Conservation (phyloP, 2,329 filamentous ascomycete species). For the Exophiala lecanii-corni region DNA sequence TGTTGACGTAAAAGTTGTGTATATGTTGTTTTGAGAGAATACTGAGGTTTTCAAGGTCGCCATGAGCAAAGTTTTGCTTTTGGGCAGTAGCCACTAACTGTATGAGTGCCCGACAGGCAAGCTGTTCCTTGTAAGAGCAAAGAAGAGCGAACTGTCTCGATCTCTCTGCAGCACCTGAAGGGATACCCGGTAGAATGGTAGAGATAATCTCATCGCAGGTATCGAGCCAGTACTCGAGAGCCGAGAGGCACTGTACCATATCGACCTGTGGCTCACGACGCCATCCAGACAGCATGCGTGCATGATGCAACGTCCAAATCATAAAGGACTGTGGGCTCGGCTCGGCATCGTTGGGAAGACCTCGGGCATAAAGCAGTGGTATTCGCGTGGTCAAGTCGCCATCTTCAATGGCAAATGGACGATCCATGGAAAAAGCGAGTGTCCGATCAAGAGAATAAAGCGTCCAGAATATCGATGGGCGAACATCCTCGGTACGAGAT, state of each 20-base stretch:
- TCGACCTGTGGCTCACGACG: not conserved
- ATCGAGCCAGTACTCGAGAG: slow-evolving; percentile 3
- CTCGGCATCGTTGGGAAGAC: not conserved
- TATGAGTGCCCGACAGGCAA: not conserved
- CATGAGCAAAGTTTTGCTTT: no score
- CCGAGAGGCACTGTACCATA: not conserved
- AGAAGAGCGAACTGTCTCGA: not conserved
- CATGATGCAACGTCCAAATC: slow-evolving; percentile 5
- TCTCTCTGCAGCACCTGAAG: not conserved
- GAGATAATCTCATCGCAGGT: not conserved
- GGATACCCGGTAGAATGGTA: not conserved
- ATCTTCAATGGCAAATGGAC: slow-evolving; percentile 4
- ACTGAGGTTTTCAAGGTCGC: no score
- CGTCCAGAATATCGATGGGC: slow-evolving; percentile 2
- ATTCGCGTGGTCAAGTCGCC: slow-evolving; percentile 1
- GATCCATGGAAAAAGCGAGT: not conserved
- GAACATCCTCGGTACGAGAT: not conserved
- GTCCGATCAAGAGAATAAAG: slow-evolving; percentile 5
- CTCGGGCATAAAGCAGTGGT: not conserved
- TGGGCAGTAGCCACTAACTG: no score
- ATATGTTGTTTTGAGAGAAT: no score
- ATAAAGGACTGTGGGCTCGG: no score
- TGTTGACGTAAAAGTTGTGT: no score
- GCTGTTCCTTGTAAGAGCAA: not conserved
- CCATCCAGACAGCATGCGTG: slow-evolving; percentile 3